Conservation (phyloP, 2,329 filamentous ascomycete species). For the Diaporthe citrichinensis region DNA sequence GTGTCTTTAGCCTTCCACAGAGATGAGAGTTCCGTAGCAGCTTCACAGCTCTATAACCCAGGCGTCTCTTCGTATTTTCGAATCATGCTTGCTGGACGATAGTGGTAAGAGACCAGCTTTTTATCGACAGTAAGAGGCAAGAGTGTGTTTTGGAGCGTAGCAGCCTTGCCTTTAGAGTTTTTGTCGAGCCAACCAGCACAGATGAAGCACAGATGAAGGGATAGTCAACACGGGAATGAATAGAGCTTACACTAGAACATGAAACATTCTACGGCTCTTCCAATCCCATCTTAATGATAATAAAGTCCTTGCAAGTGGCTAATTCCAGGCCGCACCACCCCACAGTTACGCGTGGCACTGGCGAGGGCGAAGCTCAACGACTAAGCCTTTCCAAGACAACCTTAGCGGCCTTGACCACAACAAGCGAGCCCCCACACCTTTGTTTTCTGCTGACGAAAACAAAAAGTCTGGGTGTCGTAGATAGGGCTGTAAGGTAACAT, state of each 20-base stretch:
- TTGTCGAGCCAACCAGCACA: not conserved
- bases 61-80: too few species aligned
- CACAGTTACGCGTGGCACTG: not conserved
- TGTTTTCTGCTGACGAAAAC: not conserved
- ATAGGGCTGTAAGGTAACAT: conserved; percentile 6
- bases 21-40: too few species aligned
- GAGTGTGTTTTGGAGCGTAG: not conserved
- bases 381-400: conserved; percentile 22
- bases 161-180: not conserved
- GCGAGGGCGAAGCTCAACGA: conserved; percentile 1
- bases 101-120: too few species aligned
- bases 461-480: too few species aligned
- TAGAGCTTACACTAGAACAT: not conserved
- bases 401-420: not conserved
- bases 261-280: not conserved
- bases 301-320: not conserved
- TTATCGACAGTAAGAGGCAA: not conserved
- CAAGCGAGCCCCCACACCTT: not conserved
- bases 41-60: too few species aligned
- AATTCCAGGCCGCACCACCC: not conserved
- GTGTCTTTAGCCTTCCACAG: too few species aligned
- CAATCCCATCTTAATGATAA: not conserved
- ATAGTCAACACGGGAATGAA: not conserved
- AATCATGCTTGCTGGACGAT: too few species aligned
- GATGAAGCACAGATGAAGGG: too few species aligned